These are phyloP conservation scores for Spathaspora sp. DNA, from an alignment of 1,139 yeast genomes.

Conservation along the genomic window DNA sequence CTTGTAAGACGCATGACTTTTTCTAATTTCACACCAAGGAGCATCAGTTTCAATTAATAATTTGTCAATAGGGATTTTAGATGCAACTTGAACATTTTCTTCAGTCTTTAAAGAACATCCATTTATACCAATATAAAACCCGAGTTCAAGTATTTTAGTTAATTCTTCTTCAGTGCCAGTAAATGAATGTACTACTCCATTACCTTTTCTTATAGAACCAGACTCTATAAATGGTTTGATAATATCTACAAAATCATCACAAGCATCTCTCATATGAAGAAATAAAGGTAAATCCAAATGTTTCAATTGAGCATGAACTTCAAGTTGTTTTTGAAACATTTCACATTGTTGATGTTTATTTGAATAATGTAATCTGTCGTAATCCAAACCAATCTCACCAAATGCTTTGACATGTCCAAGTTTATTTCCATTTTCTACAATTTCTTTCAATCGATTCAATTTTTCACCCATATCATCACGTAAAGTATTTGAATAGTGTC, in stretches of 20 bases:
- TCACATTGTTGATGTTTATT: slow-evolving; percentile 62
- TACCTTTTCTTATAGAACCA: slow-evolving; percentile 33
- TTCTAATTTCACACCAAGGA: slow-evolving; percentile 96
- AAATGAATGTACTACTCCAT: slow-evolving; percentile 90
- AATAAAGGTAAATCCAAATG: slow-evolving; percentile 69
- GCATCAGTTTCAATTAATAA: slow-evolving; percentile 92
- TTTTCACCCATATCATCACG: slow-evolving; percentile 33
- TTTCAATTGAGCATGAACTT: slow-evolving; percentile 49
- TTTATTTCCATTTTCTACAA: slow-evolving; percentile 50
- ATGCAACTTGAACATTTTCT: slow-evolving; percentile 69
- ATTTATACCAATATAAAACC: slow-evolving; percentile 77
- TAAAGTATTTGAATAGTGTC: slow-evolving; percentile 23
- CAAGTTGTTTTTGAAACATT: slow-evolving; percentile 72
- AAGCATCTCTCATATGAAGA: slow-evolving; percentile 87
- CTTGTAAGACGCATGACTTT: slow-evolving; percentile 73
- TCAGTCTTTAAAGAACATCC: slow-evolving; percentile 88
- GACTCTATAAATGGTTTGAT: slow-evolving; percentile 55
- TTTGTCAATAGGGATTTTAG: slow-evolving; percentile 61
- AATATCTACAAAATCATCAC: slow-evolving; percentile 70
- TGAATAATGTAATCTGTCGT: slow-evolving; percentile 81
- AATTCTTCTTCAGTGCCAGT: slow-evolving; percentile 78
- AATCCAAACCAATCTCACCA: slow-evolving; percentile 94
- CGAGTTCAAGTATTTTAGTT: slow-evolving; percentile 49
- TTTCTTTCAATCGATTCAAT: slow-evolving; percentile 43
- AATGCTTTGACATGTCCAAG: slow-evolving; percentile 65